These are phyloP conservation scores for Colletotrichum sp. DNA, from an alignment of 2,329 filamentous ascomycete species.

Conservation along the genomic window DNA sequence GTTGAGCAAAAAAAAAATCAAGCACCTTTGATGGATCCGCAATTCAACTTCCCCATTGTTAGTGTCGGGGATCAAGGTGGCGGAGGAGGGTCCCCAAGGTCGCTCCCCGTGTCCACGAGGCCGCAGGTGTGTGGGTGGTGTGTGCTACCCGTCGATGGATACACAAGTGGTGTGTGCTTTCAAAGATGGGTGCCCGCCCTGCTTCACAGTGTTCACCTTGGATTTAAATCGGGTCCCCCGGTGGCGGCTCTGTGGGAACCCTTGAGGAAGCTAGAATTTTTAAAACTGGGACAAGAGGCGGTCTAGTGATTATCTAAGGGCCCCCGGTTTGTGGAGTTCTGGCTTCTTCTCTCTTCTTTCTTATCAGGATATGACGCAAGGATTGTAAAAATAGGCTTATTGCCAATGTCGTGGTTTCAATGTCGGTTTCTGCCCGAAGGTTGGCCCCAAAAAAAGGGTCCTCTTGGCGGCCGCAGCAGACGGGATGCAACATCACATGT, in stretches of 20 bases:
- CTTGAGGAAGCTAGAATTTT: not conserved
- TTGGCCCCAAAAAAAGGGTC: not conserved
- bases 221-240: not conserved
- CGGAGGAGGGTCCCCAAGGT: not conserved
- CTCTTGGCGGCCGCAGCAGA: not conserved
- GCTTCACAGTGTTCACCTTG: not conserved
- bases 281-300: not conserved
- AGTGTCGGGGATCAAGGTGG: not conserved
- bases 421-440: not conserved
- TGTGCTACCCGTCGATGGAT: not conserved
- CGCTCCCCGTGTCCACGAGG: not conserved
- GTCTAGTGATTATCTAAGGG: not conserved
- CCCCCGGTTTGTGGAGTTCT: not conserved
- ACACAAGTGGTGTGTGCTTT: not conserved
- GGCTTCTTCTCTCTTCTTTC: not conserved
- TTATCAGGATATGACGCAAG: not conserved
- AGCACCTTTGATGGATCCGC: slow-evolving; percentile 1
- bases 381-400: not conserved
- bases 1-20: not conserved
- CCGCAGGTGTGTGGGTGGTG: not conserved
- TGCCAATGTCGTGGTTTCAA: not conserved
- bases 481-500: not conserved
- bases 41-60: not conserved
- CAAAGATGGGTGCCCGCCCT: not conserved
- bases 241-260: not conserved